Evolutionary conservation across 192 early-diverging fungal genomes (phyloP).

Genomic region (Backusella australiensis): DNA sequence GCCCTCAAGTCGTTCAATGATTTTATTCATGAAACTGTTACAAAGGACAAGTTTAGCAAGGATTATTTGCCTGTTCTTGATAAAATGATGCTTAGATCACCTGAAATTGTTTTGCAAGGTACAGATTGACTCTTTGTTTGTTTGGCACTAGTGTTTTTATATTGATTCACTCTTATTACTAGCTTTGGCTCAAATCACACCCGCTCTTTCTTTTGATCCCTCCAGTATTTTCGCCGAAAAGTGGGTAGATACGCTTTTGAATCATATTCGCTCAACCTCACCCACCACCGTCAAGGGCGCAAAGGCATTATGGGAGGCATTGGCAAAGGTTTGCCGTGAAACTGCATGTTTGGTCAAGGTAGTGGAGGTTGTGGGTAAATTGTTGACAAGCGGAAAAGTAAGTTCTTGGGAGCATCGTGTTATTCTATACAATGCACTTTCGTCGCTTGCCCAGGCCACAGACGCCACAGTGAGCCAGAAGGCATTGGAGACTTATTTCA

Average conservation of each 20-base stretch:
- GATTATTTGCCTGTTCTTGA: conserved; percentile 66
- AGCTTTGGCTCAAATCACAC: conserved; percentile 53
- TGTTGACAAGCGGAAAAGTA: conserved; percentile 53
- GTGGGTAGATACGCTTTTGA: conserved; percentile 63
- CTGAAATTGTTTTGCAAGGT: conserved; percentile 74
- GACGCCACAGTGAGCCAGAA: conserved; percentile 43
- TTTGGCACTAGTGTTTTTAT: neutral
- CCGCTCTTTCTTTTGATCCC: conserved; percentile 59
- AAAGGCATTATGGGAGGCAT: conserved; percentile 55
- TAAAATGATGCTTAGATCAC: conserved; percentile 80
- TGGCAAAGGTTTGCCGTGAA: conserved; percentile 48
- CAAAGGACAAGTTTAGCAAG: conserved; percentile 48
- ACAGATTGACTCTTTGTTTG: neutral
- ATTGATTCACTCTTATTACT: neutral
- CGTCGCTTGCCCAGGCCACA: conserved; percentile 29
- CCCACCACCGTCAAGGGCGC: conserved; percentile 55
- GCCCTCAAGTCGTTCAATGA: conserved; percentile 51
- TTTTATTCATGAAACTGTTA: conserved; percentile 58
- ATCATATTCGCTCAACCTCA: conserved; percentile 66
- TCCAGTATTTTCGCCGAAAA: conserved; percentile 57
- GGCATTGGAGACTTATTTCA: conserved; percentile 59
- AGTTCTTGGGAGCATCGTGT: conserved; percentile 69
- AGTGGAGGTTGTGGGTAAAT: conserved; percentile 58
- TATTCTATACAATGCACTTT: conserved; percentile 57
- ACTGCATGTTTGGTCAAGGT: conserved; percentile 55